Conservation (phyloP, 139 green algal genomes). For the Axilococcus clingmanii region DNA sequence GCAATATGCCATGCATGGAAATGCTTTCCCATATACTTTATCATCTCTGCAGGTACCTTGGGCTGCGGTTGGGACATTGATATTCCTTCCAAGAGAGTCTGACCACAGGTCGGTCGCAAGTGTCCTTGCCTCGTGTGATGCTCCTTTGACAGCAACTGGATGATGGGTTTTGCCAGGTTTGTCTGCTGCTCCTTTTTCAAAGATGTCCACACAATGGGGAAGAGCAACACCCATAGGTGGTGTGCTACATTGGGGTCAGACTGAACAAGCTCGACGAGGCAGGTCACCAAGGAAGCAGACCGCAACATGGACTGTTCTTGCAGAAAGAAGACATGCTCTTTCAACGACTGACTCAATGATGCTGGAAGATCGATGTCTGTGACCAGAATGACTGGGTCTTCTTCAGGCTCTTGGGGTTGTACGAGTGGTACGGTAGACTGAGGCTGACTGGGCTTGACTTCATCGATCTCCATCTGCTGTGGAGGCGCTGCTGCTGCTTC, state of each 20-base stretch:
- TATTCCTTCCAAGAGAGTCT: constrained; percentile 85
- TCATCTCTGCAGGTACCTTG: constrained; percentile 96
- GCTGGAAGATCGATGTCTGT: neutral
- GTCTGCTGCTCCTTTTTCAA: constrained; percentile 81
- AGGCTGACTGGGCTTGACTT: neutral
- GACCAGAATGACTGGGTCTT: neutral
- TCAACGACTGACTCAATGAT: neutral
- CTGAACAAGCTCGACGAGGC: constrained; percentile 69
- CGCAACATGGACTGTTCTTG: constrained; percentile 5
- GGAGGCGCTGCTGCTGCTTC: neutral
- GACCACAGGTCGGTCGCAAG: constrained; percentile 47
- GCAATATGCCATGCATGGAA: constrained; percentile 96
- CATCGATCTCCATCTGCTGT: neutral
- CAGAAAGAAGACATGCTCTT: constrained; percentile 11
- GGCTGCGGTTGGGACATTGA: constrained; percentile 91
- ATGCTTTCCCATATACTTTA: constrained; percentile 94
- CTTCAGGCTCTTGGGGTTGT: too few species aligned
- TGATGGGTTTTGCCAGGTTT: constrained; percentile 89
- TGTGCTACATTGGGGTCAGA: constrained; percentile 53
- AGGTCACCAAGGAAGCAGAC: constrained; percentile 48
- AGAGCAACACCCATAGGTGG: constrained; percentile 89
- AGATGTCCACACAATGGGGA: constrained; percentile 96
- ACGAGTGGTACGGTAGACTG: neutral
- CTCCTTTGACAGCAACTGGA: constrained; percentile 80
- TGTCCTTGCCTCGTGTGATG: constrained; percentile 74